Percentiles rank a stretch among this genome's conserved stretches.
Conservation (phyloP, 139 green algal species). For the Tetraselmis striata region DNA sequence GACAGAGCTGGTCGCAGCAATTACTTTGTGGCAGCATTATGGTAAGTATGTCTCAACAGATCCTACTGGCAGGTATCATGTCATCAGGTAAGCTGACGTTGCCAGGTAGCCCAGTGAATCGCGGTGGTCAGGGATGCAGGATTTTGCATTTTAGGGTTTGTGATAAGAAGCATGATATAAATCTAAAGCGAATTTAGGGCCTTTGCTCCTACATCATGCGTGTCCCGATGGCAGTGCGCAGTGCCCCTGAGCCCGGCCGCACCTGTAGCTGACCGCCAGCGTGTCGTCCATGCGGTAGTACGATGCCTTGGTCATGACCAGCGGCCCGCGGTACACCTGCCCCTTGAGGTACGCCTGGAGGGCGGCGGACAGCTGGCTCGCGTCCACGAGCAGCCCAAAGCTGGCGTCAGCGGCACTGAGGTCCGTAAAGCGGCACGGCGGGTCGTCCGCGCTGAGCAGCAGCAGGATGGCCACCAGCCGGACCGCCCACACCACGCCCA, state of each 20-base stretch:
- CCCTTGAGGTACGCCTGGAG: not conserved
- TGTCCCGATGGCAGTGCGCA: too few relatives aligned
- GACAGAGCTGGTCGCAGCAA: not conserved
- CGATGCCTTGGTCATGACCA: not conserved
- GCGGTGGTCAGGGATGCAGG: not conserved
- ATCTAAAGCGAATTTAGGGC: not conserved
- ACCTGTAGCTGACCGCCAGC: not conserved
- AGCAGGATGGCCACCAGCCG: not conserved
- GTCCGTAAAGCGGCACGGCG: not conserved
- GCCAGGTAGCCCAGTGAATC: not conserved
- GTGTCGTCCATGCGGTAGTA: not conserved
- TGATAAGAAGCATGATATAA: not conserved
- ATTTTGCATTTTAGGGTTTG: not conserved
- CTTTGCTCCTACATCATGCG: not conserved
- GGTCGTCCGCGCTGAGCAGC: not conserved
- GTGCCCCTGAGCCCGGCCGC: not conserved
- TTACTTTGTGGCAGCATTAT: not conserved
- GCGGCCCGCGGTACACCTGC: not conserved
- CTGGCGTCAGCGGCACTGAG: not conserved
- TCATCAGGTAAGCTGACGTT: too few relatives aligned
- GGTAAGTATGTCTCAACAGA: not conserved
- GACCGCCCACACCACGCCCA: not conserved
- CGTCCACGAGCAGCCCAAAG: not conserved
- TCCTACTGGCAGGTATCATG: not conserved
- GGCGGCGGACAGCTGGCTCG: not conserved